Conservation (phyloP, 495 filamentous ascomycete genomes). For the Collariella sp. region DNA sequence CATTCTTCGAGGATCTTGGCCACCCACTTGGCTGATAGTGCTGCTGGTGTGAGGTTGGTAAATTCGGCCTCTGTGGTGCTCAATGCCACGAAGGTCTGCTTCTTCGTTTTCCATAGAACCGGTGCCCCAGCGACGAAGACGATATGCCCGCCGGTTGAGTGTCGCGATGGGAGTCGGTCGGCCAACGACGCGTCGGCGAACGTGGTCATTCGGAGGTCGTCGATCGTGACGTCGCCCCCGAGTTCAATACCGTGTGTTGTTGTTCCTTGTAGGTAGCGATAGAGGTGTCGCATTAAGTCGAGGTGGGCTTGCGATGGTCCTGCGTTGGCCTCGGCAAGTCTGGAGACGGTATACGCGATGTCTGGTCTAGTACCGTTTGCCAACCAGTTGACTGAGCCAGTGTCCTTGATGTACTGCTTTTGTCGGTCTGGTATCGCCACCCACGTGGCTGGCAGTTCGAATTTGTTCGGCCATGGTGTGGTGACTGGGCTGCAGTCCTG, state of each 20-base stretch:
- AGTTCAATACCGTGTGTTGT: background rate
- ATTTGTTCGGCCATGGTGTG: too few relatives aligned
- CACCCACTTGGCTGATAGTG: background rate
- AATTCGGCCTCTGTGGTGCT: background rate
- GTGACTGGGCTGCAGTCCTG: background rate
- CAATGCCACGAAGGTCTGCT: background rate
- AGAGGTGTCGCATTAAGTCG: background rate
- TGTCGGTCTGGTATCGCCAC: background rate
- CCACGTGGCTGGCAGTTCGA: background rate
- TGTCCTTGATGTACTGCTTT: background rate
- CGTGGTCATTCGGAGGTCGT: background rate
- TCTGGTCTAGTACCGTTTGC: background rate
- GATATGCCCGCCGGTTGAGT: background rate
- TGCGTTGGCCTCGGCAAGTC: background rate
- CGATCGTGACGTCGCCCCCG: background rate
- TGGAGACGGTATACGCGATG: background rate
- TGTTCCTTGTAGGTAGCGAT: background rate
- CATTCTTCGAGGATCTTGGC: background rate
- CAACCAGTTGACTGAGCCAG: background rate
- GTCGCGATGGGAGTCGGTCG: background rate
- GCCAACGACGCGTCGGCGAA: background rate
- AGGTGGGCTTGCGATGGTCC: background rate
- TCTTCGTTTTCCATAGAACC: constrained; percentile 3
- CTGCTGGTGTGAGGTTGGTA: background rate
- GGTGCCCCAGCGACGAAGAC: background rate